phyloP scores from a whole-genome alignment of 2,329 filamentous ascomycete genomes.

The Podosphaera leucotricha region DNA sequence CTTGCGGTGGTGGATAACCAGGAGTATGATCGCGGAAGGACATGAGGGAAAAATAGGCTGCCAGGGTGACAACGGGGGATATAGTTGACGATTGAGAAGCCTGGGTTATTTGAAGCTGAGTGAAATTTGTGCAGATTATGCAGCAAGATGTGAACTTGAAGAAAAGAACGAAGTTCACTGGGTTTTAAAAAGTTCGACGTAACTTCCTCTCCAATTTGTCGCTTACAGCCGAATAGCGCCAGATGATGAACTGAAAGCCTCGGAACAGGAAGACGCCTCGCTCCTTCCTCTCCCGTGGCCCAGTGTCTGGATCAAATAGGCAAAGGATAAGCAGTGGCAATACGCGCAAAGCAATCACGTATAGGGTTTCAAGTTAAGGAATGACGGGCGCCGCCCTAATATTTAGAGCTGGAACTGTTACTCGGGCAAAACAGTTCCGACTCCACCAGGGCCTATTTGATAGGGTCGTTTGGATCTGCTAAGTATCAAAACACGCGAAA shows the following conservation, averaged over 20 bases:
- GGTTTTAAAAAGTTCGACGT: not conserved
- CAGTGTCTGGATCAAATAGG: slow-evolving; percentile 3
- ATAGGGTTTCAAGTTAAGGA: not conserved
- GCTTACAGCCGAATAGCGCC: not conserved
- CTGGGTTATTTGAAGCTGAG: not conserved
- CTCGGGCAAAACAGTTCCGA: not conserved
- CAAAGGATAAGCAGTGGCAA: not conserved
- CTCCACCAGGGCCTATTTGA: not conserved
- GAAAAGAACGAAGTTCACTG: not conserved
- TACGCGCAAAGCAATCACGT: not conserved
- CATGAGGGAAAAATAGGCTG: slow-evolving; percentile 8
- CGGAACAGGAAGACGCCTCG: slow-evolving; percentile 5
- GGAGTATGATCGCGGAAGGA: slow-evolving; percentile 14
- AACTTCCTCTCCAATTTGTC: not conserved
- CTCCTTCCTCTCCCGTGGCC: slow-evolving; percentile 7
- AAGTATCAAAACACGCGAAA: not conserved
- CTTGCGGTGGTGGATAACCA: slow-evolving; percentile 12
- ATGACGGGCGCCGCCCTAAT: not conserved
- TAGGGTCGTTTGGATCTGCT: not conserved
- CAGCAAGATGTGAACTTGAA: not conserved
- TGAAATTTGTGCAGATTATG: not conserved
- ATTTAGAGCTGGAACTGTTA: not conserved
- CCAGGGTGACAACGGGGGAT: not conserved
- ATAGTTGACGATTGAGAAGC: not conserved
- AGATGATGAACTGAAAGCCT: not conserved